These are phyloP conservation scores for Candida chauliodis DNA, from an alignment of 805 yeast species.

Conservation along the genomic window DNA sequence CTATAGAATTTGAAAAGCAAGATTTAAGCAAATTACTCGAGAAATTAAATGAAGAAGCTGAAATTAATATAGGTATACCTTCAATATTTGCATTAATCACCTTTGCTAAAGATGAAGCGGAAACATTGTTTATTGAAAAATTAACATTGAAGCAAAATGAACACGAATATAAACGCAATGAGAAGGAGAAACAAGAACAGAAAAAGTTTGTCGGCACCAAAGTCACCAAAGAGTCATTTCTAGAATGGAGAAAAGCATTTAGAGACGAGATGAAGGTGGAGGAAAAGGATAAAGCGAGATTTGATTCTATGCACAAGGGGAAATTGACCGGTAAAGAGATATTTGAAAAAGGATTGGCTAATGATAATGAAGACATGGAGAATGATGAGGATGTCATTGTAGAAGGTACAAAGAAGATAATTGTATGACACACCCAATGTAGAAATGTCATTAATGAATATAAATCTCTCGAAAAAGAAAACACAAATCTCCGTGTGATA, in stretches of 20 bases:
- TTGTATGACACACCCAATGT: too few species aligned
- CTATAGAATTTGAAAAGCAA: constrained; percentile 48
- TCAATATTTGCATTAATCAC: constrained; percentile 78
- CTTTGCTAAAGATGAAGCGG: constrained; percentile 77
- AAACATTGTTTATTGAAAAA: constrained; percentile 58
- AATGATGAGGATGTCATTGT: constrained; percentile 1
- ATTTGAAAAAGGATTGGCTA: constrained; percentile 86
- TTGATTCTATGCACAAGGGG: constrained; percentile 61
- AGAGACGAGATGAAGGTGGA: constrained; percentile 72
- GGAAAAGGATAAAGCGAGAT: constrained; percentile 50
- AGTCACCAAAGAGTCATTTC: constrained; percentile 75
- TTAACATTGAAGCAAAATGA: constrained; percentile 29
- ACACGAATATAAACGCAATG: constrained; percentile 51
- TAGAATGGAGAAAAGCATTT: constrained; percentile 69
- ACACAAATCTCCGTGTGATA: too few species aligned
- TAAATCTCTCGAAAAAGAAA: too few species aligned
- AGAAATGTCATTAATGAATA: too few species aligned
- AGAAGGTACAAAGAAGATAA: constrained; percentile 4
- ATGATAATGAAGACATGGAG: constrained; percentile 20
- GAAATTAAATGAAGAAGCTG: constrained; percentile 56
- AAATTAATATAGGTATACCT: constrained; percentile 86
- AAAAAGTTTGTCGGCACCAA: constrained; percentile 88
- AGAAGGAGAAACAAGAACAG: constrained; percentile 77
- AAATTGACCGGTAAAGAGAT: constrained; percentile 85
- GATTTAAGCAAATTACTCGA: constrained; percentile 43